Conservation (phyloP, 805 yeast genomes). For the Candida awuae region DNA sequence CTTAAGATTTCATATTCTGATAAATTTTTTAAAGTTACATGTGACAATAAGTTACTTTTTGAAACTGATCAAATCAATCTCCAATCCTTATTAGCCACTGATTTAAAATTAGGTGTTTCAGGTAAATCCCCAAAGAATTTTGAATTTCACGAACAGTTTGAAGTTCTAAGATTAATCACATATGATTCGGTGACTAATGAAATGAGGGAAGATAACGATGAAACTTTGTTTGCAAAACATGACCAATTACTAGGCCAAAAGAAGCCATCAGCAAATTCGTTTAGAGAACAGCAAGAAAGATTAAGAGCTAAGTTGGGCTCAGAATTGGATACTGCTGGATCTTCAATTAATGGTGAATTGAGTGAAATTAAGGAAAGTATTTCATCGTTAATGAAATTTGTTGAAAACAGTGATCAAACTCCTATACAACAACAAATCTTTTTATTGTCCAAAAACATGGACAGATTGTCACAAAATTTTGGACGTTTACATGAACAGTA, state of each 20-base stretch:
- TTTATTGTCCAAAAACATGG: constrained; percentile 4
- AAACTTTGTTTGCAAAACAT: constrained; percentile 24
- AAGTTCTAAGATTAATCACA: constrained; percentile 50
- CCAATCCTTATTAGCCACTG: constrained; percentile 26
- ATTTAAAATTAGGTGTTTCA: constrained; percentile 45
- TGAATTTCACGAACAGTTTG: constrained; percentile 48
- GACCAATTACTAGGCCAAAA: not conserved
- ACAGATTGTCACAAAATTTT: constrained; percentile 7
- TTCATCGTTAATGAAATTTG: not conserved
- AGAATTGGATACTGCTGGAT: not conserved
- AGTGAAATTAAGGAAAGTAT: constrained; percentile 8
- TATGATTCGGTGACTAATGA: constrained; percentile 38
- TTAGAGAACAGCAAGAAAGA: constrained; percentile 16
- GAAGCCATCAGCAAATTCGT: constrained; percentile 3
- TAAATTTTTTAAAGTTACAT: constrained; percentile 46
- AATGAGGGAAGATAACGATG: constrained; percentile 17
- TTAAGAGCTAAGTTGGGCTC: constrained; percentile 13
- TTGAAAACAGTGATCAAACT: constrained; percentile 2
- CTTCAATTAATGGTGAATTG: not conserved
- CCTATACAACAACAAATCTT: constrained; percentile 6
- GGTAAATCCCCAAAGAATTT: constrained; percentile 35
- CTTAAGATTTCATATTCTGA: constrained; percentile 53
- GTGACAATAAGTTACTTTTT: constrained; percentile 65
- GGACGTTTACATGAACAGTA: constrained; percentile 5
- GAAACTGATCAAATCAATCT: constrained; percentile 49